phyloP scores from a whole-genome alignment of 2,329 filamentous ascomycete species.

The Fusarium dlaminii region DNA sequence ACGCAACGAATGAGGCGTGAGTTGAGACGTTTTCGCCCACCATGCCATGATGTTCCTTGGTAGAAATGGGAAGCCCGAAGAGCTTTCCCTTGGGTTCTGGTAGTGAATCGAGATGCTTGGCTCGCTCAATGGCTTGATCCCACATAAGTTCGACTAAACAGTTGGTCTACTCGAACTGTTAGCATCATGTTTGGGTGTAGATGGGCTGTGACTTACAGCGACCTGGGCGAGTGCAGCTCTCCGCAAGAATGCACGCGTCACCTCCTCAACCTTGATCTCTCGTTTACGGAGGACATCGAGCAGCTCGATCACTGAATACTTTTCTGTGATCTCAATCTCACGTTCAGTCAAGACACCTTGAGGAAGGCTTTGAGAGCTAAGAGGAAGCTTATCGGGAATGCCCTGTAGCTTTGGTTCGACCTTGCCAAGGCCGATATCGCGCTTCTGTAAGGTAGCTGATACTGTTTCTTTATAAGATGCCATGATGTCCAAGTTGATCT shows the following conservation, averaged over 20 bases:
- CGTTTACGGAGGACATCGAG: constrained; percentile 28
- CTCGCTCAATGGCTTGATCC: constrained; percentile 48
- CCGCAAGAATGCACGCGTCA: constrained; percentile 40
- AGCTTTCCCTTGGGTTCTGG: constrained; percentile 46
- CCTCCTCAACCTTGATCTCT: constrained; percentile 41
- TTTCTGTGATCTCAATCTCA: constrained; percentile 44
- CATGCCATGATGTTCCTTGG: constrained; percentile 51
- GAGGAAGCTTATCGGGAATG: constrained; percentile 31
- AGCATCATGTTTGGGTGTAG: no score
- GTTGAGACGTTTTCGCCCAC: constrained; percentile 44
- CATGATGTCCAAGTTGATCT: not conserved
- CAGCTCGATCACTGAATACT: constrained; percentile 38
- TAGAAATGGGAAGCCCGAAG: constrained; percentile 49
- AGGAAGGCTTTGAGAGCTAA: constrained; percentile 38
- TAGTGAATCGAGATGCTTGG: constrained; percentile 46
- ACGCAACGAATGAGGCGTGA: constrained; percentile 43
- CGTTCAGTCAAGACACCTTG: constrained; percentile 34
- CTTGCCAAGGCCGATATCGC: constrained; percentile 40
- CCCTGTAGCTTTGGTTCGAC: constrained; percentile 41
- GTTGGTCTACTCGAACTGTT: constrained; percentile 39
- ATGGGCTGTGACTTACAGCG: constrained; percentile 21
- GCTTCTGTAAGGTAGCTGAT: constrained; percentile 8
- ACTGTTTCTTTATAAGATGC: constrained; percentile 21
- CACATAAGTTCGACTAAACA: constrained; percentile 48
- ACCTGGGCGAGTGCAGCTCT: constrained; percentile 41